Evolutionary conservation across 805 yeast species (phyloP).

Genomic region (Debaryomyces prosopidis): DNA sequence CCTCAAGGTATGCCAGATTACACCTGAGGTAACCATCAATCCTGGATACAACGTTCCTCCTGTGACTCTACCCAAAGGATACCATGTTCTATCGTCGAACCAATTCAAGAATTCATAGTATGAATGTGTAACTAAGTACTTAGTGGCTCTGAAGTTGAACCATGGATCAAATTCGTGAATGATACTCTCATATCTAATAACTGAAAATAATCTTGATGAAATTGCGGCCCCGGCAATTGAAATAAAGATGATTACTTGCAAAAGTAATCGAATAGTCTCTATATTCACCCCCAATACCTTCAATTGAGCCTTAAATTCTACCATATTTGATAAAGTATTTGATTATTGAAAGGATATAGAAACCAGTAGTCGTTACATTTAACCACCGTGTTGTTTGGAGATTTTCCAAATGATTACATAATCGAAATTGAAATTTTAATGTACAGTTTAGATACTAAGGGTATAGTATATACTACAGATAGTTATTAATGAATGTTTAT

Average conservation of each 20-base stretch:
- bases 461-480: too few relatives aligned
- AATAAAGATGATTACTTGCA: constrained; percentile 68
- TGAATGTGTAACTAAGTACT: constrained; percentile 78
- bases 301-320: constrained; percentile 18
- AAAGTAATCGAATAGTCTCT: constrained; percentile 43
- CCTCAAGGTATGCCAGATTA: constrained; percentile 73
- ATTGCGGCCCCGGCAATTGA: constrained; percentile 89
- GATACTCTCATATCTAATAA: constrained; percentile 90
- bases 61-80: constrained; percentile 97
- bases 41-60: constrained; percentile 99
- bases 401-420: background rate
- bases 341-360: background rate
- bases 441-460: background rate
- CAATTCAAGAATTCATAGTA: constrained; percentile 92
- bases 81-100: constrained; percentile 99
- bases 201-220: constrained; percentile 91
- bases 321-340: constrained; percentile 7
- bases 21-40: constrained; percentile 94
- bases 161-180: constrained; percentile 98
- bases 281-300: constrained; percentile 32
- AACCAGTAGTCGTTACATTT: background rate
- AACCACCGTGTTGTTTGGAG: constrained; percentile 4
- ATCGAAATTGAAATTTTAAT: background rate
- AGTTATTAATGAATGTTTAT: too few relatives aligned
- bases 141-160: constrained; percentile 97